Conservation (phyloP, 2,329 filamentous ascomycete species). For the Huntiella moniliformis region DNA sequence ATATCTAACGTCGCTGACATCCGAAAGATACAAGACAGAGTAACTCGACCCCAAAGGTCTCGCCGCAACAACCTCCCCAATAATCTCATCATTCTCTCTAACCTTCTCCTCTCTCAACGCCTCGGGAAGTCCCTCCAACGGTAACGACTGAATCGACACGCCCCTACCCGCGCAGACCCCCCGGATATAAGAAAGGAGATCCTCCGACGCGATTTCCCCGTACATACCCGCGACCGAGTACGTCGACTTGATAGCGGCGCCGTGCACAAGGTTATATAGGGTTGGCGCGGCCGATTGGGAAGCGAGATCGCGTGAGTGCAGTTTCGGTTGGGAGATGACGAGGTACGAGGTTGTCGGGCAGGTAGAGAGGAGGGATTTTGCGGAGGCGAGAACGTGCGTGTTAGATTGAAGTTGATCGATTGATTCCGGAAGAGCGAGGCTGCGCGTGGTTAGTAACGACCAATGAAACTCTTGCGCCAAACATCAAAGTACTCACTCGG, state of each 20-base stretch:
- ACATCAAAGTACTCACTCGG: conserved; percentile 39
- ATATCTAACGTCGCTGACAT: conserved; percentile 18
- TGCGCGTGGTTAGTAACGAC: conserved; percentile 9
- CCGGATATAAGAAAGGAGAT: conserved; percentile 26
- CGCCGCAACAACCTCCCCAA: conserved; percentile 29
- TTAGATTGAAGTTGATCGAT: conserved; percentile 27
- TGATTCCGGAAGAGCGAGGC: conserved; percentile 19
- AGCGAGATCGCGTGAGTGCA: conserved; percentile 48
- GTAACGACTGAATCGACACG: conserved; percentile 9
- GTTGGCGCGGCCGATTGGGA: conserved; percentile 25
- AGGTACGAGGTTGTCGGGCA: conserved; percentile 65
- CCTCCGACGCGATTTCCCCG: conserved; percentile 25
- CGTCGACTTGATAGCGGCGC: conserved; percentile 20
- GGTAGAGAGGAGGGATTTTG: conserved; percentile 34
- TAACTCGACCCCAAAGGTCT: conserved; percentile 30
- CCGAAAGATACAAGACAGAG: conserved; percentile 60
- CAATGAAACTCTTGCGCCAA: neutral
- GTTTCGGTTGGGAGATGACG: conserved; percentile 57
- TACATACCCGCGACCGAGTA: conserved; percentile 40
- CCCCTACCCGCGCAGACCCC: conserved; percentile 22
- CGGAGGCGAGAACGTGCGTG: conserved; percentile 23
- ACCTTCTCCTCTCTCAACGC: neutral
- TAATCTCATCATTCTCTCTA: conserved; percentile 23
- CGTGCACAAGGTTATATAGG: conserved; percentile 25
- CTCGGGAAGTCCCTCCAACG: conserved; percentile 6